These are phyloP conservation scores for Elsinoe batatas DNA, from an alignment of 2,329 filamentous ascomycete species.

Conservation along the genomic window DNA sequence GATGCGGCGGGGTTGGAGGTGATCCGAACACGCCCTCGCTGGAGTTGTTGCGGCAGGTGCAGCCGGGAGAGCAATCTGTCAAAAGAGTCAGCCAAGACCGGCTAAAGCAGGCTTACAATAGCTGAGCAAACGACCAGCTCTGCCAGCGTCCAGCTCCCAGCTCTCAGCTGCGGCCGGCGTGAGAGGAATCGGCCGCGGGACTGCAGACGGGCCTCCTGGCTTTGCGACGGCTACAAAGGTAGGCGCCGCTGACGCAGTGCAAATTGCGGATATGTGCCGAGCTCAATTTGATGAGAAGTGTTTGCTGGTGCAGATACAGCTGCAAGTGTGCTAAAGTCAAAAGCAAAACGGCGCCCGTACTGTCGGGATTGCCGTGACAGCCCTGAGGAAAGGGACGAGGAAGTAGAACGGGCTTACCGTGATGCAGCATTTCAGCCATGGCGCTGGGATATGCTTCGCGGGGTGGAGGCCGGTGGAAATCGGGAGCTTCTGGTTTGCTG, in stretches of 20 bases:
- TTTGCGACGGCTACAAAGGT: neutral
- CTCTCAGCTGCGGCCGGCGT: no score
- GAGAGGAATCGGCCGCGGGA: no score
- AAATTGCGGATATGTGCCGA: neutral
- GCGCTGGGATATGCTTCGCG: neutral
- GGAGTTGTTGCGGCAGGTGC: neutral
- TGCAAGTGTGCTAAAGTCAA: neutral
- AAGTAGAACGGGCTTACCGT: neutral
- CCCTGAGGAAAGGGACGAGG: neutral
- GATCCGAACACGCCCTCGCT: neutral
- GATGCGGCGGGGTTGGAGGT: neutral
- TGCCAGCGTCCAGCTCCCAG: no score
- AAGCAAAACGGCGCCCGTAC: neutral
- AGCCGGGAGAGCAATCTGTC: neutral
- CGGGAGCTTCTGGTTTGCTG: neutral
- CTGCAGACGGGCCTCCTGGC: no score
- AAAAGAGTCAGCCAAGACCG: constrained; percentile 1
- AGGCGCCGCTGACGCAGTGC: constrained; percentile 1
- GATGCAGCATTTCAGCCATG: neutral
- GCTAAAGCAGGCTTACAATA: neutral
- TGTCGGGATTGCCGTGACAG: neutral
- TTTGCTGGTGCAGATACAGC: neutral
- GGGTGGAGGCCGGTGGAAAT: neutral
- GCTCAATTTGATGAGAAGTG: neutral
- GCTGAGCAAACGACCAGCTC: neutral